These are phyloP conservation scores for Thoreauomyces humboldtii DNA, from an alignment of 192 early-diverging fungal genomes.

Conservation along the genomic window DNA sequence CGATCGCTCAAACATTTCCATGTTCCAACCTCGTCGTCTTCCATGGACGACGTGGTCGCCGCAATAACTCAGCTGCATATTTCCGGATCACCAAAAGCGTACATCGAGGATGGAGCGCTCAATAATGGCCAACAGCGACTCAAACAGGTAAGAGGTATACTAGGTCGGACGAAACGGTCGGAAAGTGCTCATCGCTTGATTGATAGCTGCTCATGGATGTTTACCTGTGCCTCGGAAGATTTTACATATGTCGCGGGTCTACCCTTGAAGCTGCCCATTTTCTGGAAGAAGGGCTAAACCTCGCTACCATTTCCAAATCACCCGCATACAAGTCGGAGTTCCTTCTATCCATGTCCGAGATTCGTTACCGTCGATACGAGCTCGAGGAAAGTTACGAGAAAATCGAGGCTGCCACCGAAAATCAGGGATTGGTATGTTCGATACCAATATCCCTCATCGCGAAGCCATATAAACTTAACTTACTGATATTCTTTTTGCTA, in stretches of 20 bases:
- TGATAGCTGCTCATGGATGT: conserved; percentile 51
- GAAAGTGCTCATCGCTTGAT: neutral
- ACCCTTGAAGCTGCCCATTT: conserved; percentile 62
- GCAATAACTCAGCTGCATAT: no score
- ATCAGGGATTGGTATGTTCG: no score
- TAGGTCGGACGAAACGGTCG: conserved; percentile 27
- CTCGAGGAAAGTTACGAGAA: conserved; percentile 30
- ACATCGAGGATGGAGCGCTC: no score
- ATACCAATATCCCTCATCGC: no score
- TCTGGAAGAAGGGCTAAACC: conserved; percentile 52
- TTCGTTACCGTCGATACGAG: conserved; percentile 45
- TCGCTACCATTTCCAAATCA: conserved; percentile 46
- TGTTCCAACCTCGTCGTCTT: no score
- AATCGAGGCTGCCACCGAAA: neutral
- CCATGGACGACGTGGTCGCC: no score
- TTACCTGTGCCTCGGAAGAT: conserved; percentile 45
- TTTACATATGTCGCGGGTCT: conserved; percentile 59
- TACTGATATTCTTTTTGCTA: no score
- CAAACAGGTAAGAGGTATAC: no score
- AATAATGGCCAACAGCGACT: no score
- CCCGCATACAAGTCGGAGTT: conserved; percentile 41
- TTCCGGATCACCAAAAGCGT: no score
- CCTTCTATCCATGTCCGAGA: conserved; percentile 47
- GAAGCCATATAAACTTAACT: no score
- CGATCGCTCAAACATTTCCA: no score